Evolutionary conservation across 331 rosid species (phyloP), one percentile per base, ranked within the genome.

Genomic region (Prunus yedoensis): DNA sequence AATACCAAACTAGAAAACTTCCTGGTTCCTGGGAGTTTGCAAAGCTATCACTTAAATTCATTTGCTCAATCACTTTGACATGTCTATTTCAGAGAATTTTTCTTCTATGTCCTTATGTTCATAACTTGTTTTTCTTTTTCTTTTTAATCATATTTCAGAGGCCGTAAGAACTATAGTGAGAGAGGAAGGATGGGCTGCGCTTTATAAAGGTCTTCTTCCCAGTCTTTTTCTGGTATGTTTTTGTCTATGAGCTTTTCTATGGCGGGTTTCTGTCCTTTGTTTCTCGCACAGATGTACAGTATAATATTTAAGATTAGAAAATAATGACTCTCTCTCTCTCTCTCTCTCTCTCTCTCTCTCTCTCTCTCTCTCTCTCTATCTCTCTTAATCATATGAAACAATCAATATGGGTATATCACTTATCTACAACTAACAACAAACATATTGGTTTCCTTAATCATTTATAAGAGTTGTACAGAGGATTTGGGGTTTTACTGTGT

Each of bases 91-190:
- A 10, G 43, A 71, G 51, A 71, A 25, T 16, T 58, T 58, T 73
- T 5, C 20, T 43, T 45, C n/a, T 49, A 56, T 32, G 65, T 10
- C 20, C 18, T 66, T 41, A 4, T 47, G 25, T 30, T 14, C 54
- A 2, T 45, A 66, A 58, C 63, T 70, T 52, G 16, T 59, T 12
- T 69, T 32, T 57, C 54, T 63, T 77, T 73, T 49, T 80, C 8
- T 79, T 68, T 46, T 27, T 79, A 54, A 41, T 76, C 20, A 51
- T 79, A 67, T 85, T 81, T 28, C 92, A 93, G 97, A 93, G 91
- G 97, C 97, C 75, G 82, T 91, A 54, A 86, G 89, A 86, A 93
- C 98, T 80, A 91, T 93, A 82, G 63, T 89, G 86, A 91, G 87
- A 77, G 98, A 91, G 80, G 98, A 93, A 85, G 97, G 98, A 41